A percentile compares a stretch with the other conserved stretches of the same genome.
These are phyloP conservation scores for Boletales sp. DNA, from an alignment of 768 basidiomycete species.

Conservation along the genomic window DNA sequence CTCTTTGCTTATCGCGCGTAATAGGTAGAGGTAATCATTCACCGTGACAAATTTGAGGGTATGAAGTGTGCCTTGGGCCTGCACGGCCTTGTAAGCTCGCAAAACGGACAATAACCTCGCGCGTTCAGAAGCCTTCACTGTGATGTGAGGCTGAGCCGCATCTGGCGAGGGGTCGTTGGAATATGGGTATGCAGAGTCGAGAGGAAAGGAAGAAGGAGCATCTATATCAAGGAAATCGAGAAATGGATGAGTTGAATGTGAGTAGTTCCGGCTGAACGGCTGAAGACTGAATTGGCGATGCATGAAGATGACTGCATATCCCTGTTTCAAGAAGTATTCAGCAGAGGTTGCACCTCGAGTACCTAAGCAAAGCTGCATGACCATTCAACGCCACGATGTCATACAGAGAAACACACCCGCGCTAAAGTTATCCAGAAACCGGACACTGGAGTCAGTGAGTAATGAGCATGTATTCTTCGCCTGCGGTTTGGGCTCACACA, in stretches of 20 bases:
- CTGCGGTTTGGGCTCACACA: slow-evolving; percentile 64
- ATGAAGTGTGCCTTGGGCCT: slow-evolving; percentile 68
- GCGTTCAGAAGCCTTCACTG: slow-evolving; percentile 65
- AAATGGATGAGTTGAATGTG: slow-evolving; percentile 97
- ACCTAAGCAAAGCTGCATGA: slow-evolving; percentile 42
- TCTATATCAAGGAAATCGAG: slow-evolving; percentile 87
- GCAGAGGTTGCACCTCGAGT: slow-evolving; percentile 97
- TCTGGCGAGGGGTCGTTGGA: slow-evolving; percentile 29
- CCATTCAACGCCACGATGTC: neutral
- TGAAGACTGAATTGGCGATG: slow-evolving; percentile 97
- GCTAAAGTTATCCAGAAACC: slow-evolving; percentile 98
- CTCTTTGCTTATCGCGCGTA: slow-evolving; percentile 79
- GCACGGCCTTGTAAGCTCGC: slow-evolving; percentile 75
- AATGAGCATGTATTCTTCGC: slow-evolving; percentile 6
- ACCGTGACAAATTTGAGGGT: slow-evolving; percentile 91
- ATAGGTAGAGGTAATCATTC: slow-evolving; percentile 92
- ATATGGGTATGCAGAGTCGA: slow-evolving; percentile 17
- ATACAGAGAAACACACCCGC: slow-evolving; percentile 57
- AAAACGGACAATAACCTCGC: slow-evolving; percentile 68
- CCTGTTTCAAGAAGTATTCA: slow-evolving; percentile 92
- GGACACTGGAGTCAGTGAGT: slow-evolving; percentile 60
- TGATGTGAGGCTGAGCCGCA: slow-evolving; percentile 45
- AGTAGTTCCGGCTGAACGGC: slow-evolving; percentile 97
- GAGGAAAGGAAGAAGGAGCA: slow-evolving; percentile 16
- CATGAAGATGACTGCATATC: slow-evolving; percentile 98